A percentile compares a stretch with the other conserved stretches of the same genome.
Evolutionary conservation across 257 asterid genomes (phyloP).

Genomic region (Hygrophila difformis): DNA sequence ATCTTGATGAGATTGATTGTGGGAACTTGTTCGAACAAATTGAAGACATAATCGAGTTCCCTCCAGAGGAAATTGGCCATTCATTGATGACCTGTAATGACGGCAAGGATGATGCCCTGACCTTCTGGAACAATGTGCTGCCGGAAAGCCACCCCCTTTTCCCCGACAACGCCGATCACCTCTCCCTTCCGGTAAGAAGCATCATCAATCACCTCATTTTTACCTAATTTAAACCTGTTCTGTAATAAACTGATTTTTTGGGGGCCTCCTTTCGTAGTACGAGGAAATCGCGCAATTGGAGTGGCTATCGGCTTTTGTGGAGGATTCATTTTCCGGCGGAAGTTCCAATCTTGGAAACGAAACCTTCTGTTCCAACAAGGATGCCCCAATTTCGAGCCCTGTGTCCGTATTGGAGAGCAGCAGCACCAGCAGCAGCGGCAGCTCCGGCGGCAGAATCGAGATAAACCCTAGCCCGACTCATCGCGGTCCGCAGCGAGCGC

Average conservation of each 20-base stretch:
- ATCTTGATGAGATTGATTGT: conserved; percentile 80
- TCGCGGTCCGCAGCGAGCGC: conserved; percentile 74
- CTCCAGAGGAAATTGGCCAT: conserved; percentile 60
- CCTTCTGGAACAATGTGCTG: conserved; percentile 57
- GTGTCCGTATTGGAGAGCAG: conserved; percentile 80
- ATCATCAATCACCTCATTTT: background rate
- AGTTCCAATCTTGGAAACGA: conserved; percentile 61
- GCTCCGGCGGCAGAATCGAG: conserved; percentile 36
- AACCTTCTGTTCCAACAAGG: conserved; percentile 24
- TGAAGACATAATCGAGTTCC: conserved; percentile 86
- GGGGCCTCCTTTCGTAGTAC: conserved; percentile 26
- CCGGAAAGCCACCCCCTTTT: conserved; percentile 46
- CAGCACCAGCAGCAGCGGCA: conserved; percentile 49
- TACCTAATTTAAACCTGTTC: too few species aligned
- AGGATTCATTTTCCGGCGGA: conserved; percentile 70
- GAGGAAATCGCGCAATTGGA: conserved; percentile 67
- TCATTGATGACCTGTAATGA: conserved; percentile 42
- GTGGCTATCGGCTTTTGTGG: conserved; percentile 79
- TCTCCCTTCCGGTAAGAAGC: conserved; percentile 85
- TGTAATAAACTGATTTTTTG: too few species aligned
- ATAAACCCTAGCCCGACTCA: conserved; percentile 8
- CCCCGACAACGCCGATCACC: conserved; percentile 48
- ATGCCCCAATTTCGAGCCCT: conserved; percentile 48
- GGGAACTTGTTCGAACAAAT: conserved; percentile 83
- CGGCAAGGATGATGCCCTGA: conserved; percentile 43